Percentiles rank a stretch among this genome's conserved stretches.
phyloP scores from a whole-genome alignment of 495 filamentous ascomycete species.

The Tuber brumale region DNA sequence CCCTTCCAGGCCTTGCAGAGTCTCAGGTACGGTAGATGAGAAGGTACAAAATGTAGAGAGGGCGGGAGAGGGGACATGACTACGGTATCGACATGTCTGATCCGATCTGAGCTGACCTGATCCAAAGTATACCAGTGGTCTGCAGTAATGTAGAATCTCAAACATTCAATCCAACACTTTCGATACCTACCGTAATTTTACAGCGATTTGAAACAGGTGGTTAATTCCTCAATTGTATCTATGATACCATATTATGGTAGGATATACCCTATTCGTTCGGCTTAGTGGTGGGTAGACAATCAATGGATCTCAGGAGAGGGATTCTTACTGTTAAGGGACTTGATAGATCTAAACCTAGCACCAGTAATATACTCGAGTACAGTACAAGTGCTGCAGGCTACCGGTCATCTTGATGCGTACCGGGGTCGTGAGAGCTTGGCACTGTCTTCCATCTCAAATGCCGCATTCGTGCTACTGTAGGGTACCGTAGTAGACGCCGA shows the following conservation, averaged over 20 bases:
- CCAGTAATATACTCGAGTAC: no score
- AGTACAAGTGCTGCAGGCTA: no score
- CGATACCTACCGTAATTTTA: background rate
- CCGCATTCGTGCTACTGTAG: background rate
- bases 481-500: background rate
- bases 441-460: background rate
- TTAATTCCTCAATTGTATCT: background rate
- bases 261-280: background rate
- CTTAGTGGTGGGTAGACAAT: background rate
- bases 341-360: background rate
- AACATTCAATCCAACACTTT: background rate
- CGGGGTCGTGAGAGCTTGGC: background rate
- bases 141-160: background rate
- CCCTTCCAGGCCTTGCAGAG: background rate
- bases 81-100: background rate
- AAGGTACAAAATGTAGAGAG: background rate
- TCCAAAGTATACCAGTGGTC: background rate
- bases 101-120: background rate
- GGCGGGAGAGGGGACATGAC: background rate
- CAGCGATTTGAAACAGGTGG: background rate
- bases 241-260: background rate
- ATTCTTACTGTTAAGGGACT: background rate
- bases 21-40: background rate
- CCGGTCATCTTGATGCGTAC: background rate
- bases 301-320: background rate